Base-by-base conservation (phyloP, 345 rosid species). In the Salix koriyanagi region DNA sequence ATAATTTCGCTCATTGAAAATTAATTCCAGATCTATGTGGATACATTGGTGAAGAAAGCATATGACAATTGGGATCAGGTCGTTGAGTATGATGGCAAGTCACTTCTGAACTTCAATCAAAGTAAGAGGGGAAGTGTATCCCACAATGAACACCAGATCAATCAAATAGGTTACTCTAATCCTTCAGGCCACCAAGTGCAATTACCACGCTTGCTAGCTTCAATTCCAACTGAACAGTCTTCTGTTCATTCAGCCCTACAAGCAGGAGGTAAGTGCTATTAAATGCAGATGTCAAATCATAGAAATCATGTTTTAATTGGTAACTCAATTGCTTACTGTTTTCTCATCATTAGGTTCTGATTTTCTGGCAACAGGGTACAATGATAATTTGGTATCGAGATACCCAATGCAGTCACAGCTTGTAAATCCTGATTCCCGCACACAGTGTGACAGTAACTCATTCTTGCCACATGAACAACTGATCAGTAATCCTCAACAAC, bases 31-130 rank as follows among this genome's bases (percentile, higher is more conserved):
- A 81, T 95, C 21, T 91, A 84, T 85, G 97, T 95, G 46, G 99
- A 95, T 83, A 71, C 91, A 9, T 75, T 89, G 83, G 89, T 95
- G 85, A 95, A 93, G 89, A 93, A 93, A 82, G 99, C 99, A 50
- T 95, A 95, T 88, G 99, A 93, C 2, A 90, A 93, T 74, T 95
- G 99, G 99, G 82, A 76, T 82, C 85, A 84, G 77, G 99, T 91
- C 56, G 75, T 93, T 62, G 98, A 95, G 76, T 93, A 93, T 84
- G 97, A 91, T 84, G 98, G 97, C 78, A 90, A 95, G 82, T 91
- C 98, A 56, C 83, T 93, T 42, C 11, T 93, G 77, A 87, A 80
- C 83, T 77, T 85, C 78, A 90, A 93, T 87, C 91, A 95, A 85
- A 84, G 82, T 71, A 87, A 87, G 83, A 87, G 85, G 81, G 80